Percentiles rank a stretch among this genome's conserved stretches.
Conservation (phyloP, 2,329 filamentous ascomycete species). For the Pezicula neosporulosa region DNA sequence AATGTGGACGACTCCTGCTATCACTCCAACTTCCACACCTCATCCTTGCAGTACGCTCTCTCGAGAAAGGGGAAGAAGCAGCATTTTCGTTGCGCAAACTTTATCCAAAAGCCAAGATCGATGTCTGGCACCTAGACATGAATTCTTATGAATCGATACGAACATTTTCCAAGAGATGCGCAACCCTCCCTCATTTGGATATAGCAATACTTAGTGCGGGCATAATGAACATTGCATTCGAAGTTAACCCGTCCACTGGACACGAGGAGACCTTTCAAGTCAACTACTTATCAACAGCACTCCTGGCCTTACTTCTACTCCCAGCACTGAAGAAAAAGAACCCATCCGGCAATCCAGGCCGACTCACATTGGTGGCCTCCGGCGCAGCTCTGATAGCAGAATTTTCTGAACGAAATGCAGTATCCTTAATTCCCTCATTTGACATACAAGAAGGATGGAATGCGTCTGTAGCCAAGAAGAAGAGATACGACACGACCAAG, state of each 20-base stretch:
- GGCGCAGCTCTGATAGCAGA: constrained; percentile 13
- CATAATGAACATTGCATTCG: constrained; percentile 9
- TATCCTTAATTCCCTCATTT: constrained; percentile 24
- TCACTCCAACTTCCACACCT: constrained; percentile 34
- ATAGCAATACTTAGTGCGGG: constrained; percentile 42
- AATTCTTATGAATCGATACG: constrained; percentile 38
- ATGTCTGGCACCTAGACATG: constrained; percentile 47
- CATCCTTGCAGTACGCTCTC: constrained; percentile 42
- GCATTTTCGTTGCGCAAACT: constrained; percentile 25
- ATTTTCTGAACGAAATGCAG: constrained; percentile 20
- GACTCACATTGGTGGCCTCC: background rate
- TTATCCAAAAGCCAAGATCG: constrained; percentile 32
- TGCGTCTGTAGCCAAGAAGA: constrained; percentile 7
- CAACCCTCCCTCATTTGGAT: constrained; percentile 32
- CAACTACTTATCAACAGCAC: constrained; percentile 1
- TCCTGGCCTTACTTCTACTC: constrained; percentile 2
- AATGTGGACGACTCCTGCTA: constrained; percentile 35
- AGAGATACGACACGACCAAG: constrained; percentile 27
- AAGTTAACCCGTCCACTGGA: too few relatives aligned
- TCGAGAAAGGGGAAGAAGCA: constrained; percentile 37
- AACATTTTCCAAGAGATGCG: constrained; percentile 33
- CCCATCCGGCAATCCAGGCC: too few relatives aligned
- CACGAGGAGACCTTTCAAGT: constrained; percentile 3
- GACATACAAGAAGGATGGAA: constrained; percentile 24
- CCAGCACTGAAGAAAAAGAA: constrained; percentile 6